Evolutionary conservation across 305 asterid genomes (phyloP).

Genomic region (Euphrasia arctica): DNA sequence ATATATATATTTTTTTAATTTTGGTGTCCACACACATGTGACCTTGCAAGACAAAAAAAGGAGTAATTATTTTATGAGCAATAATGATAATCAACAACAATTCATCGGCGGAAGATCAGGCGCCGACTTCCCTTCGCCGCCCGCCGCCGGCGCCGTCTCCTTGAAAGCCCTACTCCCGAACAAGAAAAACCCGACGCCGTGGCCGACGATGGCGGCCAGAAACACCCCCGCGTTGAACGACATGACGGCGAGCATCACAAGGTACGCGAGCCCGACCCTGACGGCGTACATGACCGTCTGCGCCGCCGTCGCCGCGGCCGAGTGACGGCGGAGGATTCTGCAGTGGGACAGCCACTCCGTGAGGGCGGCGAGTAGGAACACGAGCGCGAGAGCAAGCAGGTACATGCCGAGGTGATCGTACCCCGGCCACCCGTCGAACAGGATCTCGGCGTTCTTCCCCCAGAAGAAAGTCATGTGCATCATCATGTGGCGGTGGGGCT

Average conservation of each 20-base stretch:
- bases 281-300: conserved; percentile 39
- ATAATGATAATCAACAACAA: conserved; percentile 15
- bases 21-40: too few species aligned
- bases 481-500: conserved; percentile 45
- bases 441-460: conserved; percentile 69
- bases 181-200: conserved; percentile 56
- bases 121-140: background rate
- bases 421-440: conserved; percentile 77
- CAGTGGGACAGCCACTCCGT: conserved; percentile 63
- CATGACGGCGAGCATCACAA: conserved; percentile 82
- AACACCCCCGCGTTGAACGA: conserved; percentile 74
- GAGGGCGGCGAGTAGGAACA: conserved; percentile 41
- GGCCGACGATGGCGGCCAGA: conserved; percentile 61
- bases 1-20: too few species aligned
- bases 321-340: conserved; percentile 27
- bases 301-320: conserved; percentile 36
- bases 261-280: conserved; percentile 52
- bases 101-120: conserved; percentile 38
- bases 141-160: background rate
- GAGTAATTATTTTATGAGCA: too few species aligned
- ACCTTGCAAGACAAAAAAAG: too few species aligned
- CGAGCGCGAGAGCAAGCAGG: conserved; percentile 39
- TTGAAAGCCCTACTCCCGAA: conserved; percentile 43
- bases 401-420: conserved; percentile 58
- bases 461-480: conserved; percentile 96